Base-by-base conservation (phyloP, 495 filamentous ascomycete species). In the Wilcoxina mikolae region DNA sequence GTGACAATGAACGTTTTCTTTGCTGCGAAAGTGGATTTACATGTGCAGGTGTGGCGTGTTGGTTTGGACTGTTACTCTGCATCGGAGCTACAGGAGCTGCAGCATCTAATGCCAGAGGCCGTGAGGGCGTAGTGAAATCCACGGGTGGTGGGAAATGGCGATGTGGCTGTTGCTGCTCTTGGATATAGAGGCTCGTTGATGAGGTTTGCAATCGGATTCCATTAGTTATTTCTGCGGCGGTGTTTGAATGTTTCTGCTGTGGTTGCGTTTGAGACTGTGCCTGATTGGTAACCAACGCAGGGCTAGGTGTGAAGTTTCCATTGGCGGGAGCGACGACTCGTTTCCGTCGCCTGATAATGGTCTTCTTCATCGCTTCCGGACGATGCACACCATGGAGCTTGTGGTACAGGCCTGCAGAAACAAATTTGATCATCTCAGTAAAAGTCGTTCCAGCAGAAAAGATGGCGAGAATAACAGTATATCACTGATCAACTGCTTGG, bases 321-420 rank as follows among this genome's bases (percentile, higher is more conserved):
- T 82, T 76, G 42, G 76, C 68, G 17, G 85, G 87, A 18, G 91
- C 90, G 39, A 98, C 87, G 15, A 98, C 88, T 18, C 91, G 83
- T 71, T 96, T 98, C 55, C 91, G 81, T 39, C 91, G 79, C 69
- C 96, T 96, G 67, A 98, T 98, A 50, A 91, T 80, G 0, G 84
- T 82, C 69, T 95, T 96, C 69, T 98, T 98, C 93, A 98, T 96
- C 0, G 84, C 84, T 11, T 87, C 84, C 4, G 91, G 91, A 27
- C 91, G 78, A 69, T 94, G 90, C 47, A 84, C 80, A 51, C 89
- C 88, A 65, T 98, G 91, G 0, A 98, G 79, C 67, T 96, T 98
- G 69, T 94, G 86, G 65, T 96, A 96, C n/a, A 96, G 72, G 27
- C 89, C 89, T 95, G 57, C 3, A 15, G 27, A 2, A 39, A 23